A percentile compares a stretch with the other conserved stretches of the same genome.
Evolutionary conservation across 2,329 filamentous ascomycete species (phyloP).

Genomic region (Beauveria sp.): DNA sequence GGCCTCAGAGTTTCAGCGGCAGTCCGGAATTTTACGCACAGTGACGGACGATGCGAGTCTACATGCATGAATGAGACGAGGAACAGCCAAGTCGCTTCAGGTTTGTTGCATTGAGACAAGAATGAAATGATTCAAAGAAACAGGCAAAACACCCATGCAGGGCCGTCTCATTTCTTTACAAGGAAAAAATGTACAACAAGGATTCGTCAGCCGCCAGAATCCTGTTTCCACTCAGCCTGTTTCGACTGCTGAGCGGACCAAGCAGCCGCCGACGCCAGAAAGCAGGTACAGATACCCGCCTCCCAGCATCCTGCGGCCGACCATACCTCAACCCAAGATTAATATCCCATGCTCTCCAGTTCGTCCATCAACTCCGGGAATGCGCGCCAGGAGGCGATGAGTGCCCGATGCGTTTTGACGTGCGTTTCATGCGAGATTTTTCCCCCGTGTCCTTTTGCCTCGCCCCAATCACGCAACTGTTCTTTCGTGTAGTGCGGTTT

Average conservation of each 20-base stretch:
- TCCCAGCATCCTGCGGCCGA: not conserved
- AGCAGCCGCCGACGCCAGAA: not conserved
- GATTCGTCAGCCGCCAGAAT: not conserved
- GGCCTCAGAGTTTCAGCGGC: no score
- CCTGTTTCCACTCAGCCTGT: constrained; percentile 5
- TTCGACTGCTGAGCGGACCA: not conserved
- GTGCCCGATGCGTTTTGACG: no score
- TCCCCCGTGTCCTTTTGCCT: not conserved
- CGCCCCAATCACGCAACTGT: not conserved
- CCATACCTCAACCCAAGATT: constrained; percentile 10
- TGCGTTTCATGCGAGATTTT: no score
- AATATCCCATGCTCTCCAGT: constrained; percentile 7
- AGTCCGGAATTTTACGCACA: no score
- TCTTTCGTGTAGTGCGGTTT: not conserved
- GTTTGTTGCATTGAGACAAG: constrained; percentile 9
- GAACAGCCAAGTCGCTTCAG: not conserved
- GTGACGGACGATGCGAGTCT: not conserved
- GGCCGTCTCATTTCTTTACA: constrained; percentile 10
- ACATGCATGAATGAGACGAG: not conserved
- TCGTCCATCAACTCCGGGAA: constrained; percentile 9
- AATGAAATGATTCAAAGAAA: constrained; percentile 5
- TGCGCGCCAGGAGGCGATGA: no score
- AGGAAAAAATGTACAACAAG: constrained; percentile 15
- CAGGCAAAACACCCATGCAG: constrained; percentile 4
- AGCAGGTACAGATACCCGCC: not conserved